Conservation (phyloP, 2,329 filamentous ascomycete species). For the Microsporum audouinii region DNA sequence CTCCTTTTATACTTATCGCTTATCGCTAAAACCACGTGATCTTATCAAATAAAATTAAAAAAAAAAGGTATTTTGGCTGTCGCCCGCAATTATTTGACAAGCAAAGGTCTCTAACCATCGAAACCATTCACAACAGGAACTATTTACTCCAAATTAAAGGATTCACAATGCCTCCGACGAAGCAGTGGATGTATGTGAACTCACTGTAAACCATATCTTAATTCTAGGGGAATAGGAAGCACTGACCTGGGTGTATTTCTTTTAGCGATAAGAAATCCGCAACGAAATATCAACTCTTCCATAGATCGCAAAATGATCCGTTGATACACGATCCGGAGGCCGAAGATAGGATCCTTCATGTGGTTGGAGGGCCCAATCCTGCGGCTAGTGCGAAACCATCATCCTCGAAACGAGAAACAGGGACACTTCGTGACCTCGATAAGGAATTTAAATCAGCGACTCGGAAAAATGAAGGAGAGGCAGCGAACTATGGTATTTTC, state of each 20-base stretch:
- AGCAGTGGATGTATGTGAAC: constrained; percentile 14
- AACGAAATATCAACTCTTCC: constrained; percentile 16
- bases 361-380: constrained; percentile 35
- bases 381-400: constrained; percentile 17
- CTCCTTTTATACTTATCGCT: not conserved
- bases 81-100: not conserved
- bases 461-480: constrained; percentile 87
- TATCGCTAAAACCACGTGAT: not conserved
- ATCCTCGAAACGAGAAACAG: constrained; percentile 40
- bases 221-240: not conserved
- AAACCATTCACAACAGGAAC: not conserved
- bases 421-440: constrained; percentile 67
- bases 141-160: not conserved
- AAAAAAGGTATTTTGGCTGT: not conserved
- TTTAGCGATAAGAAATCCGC: constrained; percentile 16
- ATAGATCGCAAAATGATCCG: constrained; percentile 88
- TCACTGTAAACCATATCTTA: not conserved
- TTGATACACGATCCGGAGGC: constrained; percentile 85
- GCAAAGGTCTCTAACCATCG: not conserved
- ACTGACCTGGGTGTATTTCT: constrained; percentile 2
- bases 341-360: constrained; percentile 83
- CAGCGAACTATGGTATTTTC: constrained; percentile 85
- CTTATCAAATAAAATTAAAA: constrained; percentile 5
- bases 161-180: constrained; percentile 14
- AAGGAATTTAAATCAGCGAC: constrained; percentile 57